These are phyloP conservation scores for Kurtzmaniella quercitrusa DNA, from an alignment of 1,139 yeast genomes.

Conservation along the genomic window DNA sequence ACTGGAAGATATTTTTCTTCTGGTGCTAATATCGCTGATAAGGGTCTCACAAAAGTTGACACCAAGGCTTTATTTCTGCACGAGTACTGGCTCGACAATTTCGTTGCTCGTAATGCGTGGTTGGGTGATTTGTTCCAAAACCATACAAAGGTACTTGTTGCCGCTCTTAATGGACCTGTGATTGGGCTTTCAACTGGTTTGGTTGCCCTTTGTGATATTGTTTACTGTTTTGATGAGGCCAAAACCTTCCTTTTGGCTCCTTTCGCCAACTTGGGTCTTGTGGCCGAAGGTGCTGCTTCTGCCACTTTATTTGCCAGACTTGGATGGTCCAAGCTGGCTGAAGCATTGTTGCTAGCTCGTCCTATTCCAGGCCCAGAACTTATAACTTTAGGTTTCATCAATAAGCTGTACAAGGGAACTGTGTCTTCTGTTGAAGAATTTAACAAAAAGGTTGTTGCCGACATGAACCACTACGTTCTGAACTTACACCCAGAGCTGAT, in stretches of 20 bases:
- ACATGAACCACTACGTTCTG: slow-evolving; percentile 42
- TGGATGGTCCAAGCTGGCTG: slow-evolving; percentile 72
- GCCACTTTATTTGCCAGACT: slow-evolving; percentile 65
- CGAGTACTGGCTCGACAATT: slow-evolving; percentile 55
- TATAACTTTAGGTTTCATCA: slow-evolving; percentile 55
- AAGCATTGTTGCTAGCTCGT: slow-evolving; percentile 66
- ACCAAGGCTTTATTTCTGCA: slow-evolving; percentile 33
- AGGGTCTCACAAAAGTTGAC: slow-evolving; percentile 19
- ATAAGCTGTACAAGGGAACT: slow-evolving; percentile 40
- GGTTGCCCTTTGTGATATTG: slow-evolving; percentile 70
- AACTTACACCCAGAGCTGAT: slow-evolving; percentile 59
- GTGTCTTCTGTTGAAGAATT: slow-evolving; percentile 53
- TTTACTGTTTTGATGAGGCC: slow-evolving; percentile 60
- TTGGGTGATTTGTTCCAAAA: slow-evolving; percentile 66
- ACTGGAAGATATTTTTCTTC: slow-evolving; percentile 80
- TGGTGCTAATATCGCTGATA: slow-evolving; percentile 68
- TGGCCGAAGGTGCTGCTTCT: slow-evolving; percentile 79
- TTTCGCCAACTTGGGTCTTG: slow-evolving; percentile 79
- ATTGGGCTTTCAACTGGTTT: slow-evolving; percentile 77
- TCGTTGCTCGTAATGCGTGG: slow-evolving; percentile 67
- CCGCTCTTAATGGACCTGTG: slow-evolving; percentile 85
- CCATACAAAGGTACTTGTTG: slow-evolving; percentile 69
- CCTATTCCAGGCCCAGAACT: slow-evolving; percentile 65
- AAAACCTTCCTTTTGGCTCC: slow-evolving; percentile 67
- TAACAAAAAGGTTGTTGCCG: slow-evolving; percentile 48